Percentiles rank a stretch among this genome's conserved stretches.
Evolutionary conservation across 208 protist genomes (phyloP).

Genomic region (Zelonia costaricensis): DNA sequence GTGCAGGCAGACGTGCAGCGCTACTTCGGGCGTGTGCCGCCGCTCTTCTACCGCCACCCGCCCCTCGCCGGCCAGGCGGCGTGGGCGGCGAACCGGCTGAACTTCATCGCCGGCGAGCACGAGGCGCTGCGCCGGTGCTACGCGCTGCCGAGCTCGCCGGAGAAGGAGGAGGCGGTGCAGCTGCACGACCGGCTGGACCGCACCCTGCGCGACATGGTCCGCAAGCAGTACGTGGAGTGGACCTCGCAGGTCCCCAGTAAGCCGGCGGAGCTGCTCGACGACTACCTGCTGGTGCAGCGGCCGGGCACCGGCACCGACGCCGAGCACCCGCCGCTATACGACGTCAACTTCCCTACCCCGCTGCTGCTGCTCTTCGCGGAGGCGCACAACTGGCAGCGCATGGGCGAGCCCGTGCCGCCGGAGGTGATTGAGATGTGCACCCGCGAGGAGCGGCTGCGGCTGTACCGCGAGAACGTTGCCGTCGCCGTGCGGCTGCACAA

Average conservation of each 20-base stretch:
- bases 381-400: conserved; percentile 92
- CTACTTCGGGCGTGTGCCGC: conserved; percentile 85
- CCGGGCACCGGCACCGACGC: conserved; percentile 41
- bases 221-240: conserved; percentile 82
- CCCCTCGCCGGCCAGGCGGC: conserved; percentile 88
- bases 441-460: conserved; percentile 91
- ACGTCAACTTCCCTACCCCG: conserved; percentile 94
- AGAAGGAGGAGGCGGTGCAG: conserved; percentile 80
- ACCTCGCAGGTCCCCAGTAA: conserved; percentile 56
- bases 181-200: conserved; percentile 79
- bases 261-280: conserved; percentile 86
- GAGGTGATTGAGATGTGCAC: conserved; percentile 87
- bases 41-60: conserved; percentile 92
- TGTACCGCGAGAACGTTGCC: conserved; percentile 96
- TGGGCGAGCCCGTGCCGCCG: conserved; percentile 89
- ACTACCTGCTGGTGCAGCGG: conserved; percentile 78
- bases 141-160: conserved; percentile 79
- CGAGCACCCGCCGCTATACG: conserved; percentile 71
- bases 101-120: conserved; percentile 56
- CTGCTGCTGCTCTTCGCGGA: conserved; percentile 96
- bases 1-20: conserved; percentile 94
- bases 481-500: conserved; percentile 96
- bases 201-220: conserved; percentile 82
- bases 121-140: conserved; percentile 73
- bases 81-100: conserved; percentile 84